Evolutionary conservation across 179 eudicot genomes (phyloP).

Genomic region (Beta macrorhiza): DNA sequence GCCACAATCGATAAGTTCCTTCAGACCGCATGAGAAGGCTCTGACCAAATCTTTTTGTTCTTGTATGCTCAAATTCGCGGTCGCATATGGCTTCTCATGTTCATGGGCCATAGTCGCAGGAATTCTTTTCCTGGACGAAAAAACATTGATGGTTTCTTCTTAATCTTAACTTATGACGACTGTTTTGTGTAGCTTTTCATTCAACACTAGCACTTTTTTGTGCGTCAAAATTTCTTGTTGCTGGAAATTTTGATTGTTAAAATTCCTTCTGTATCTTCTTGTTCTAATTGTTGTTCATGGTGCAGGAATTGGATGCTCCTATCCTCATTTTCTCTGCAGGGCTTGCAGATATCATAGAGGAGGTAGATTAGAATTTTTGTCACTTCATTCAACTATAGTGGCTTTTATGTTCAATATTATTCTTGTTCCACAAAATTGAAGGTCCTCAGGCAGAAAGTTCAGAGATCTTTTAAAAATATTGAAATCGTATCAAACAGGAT

Average conservation of each 20-base stretch:
- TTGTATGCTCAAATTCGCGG: not conserved
- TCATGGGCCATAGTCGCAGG: not conserved
- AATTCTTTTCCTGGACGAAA: not conserved
- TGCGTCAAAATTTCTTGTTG: not conserved
- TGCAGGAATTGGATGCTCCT: slow-evolving; percentile 75
- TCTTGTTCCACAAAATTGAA: slow-evolving; percentile 30
- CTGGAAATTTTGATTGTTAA: not conserved
- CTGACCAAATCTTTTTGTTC: not conserved
- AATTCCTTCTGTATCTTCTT: not conserved
- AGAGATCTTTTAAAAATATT: slow-evolving; percentile 67
- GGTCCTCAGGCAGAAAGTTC: slow-evolving; percentile 84
- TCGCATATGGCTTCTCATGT: not conserved
- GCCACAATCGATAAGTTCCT: not conserved
- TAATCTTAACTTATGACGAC: not conserved
- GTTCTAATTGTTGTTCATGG: slow-evolving; percentile 19
- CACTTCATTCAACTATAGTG: not conserved
- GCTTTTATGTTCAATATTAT: slow-evolving; percentile 2
- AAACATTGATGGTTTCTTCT: not conserved
- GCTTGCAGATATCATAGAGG: slow-evolving; percentile 90
- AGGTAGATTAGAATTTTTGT: slow-evolving; percentile 40
- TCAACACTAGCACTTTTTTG: not conserved
- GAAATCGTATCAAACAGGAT: slow-evolving; percentile 86
- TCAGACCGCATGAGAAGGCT: not conserved
- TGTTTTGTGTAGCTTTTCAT: not conserved
- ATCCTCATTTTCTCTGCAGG: slow-evolving; percentile 94